phyloP scores from a whole-genome alignment of 805 yeast genomes.

The Komagataella kurtzmanii region DNA sequence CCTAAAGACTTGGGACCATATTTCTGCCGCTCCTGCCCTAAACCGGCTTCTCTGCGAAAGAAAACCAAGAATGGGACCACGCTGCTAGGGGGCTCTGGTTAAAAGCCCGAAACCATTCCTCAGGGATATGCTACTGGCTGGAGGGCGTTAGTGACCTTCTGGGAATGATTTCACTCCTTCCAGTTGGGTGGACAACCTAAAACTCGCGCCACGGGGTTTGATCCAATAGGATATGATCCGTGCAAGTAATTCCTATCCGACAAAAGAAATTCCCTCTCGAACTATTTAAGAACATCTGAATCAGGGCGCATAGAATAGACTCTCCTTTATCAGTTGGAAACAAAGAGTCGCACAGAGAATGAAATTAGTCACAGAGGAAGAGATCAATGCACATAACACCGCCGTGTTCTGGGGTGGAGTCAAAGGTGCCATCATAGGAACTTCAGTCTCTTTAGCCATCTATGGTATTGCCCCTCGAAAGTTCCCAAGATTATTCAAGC shows the following conservation, averaged over 20 bases:
- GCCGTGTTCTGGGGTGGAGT: slow-evolving; percentile 47
- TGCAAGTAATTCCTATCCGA: neutral
- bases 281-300: neutral
- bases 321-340: neutral
- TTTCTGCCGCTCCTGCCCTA: neutral
- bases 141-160: neutral
- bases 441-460: slow-evolving; percentile 38
- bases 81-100: neutral
- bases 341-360: slow-evolving; percentile 18
- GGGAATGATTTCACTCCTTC: neutral
- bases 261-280: neutral
- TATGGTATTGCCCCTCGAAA: slow-evolving; percentile 34
- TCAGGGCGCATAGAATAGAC: neutral
- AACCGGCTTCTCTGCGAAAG: neutral
- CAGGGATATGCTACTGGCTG: neutral
- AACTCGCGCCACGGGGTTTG: neutral
- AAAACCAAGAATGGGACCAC: neutral
- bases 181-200: neutral
- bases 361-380: slow-evolving; percentile 59
- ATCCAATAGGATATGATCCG: neutral
- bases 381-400: slow-evolving; percentile 48
- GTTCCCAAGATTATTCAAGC: slow-evolving; percentile 26
- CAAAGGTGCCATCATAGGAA: slow-evolving; percentile 47
- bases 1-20: neutral
- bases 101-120: neutral